Percentiles rank a stretch among this genome's conserved stretches.
phyloP scores from a whole-genome alignment of 2,329 filamentous ascomycete species.

The Piedraia hortae region DNA sequence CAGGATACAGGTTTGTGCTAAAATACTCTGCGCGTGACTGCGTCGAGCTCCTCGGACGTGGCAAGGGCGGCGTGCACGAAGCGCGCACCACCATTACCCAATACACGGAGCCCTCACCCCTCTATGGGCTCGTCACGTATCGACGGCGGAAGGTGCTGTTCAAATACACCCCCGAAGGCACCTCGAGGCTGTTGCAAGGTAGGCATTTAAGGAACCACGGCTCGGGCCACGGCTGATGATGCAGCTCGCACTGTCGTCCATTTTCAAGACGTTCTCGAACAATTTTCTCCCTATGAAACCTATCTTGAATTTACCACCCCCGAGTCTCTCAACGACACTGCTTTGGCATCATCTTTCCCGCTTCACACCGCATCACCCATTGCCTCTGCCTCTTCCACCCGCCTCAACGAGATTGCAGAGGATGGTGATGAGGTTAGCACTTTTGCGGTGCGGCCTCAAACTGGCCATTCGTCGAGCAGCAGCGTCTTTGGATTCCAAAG shows the following conservation, averaged over 20 bases:
- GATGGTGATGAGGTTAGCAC: conserved; percentile 43
- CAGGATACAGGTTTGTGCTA: conserved; percentile 52
- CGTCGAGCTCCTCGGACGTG: conserved; percentile 47
- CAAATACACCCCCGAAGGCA: conserved; percentile 75
- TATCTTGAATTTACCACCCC: conserved; percentile 48
- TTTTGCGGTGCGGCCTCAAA: conserved; percentile 8
- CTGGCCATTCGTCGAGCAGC: conserved; percentile 6
- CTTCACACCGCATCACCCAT: conserved; percentile 70
- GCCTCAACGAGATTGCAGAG: conserved; percentile 72
- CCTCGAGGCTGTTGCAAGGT: conserved; percentile 84
- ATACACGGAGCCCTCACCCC: conserved; percentile 60
- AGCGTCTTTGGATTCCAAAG: conserved; percentile 6
- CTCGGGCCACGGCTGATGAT: conserved; percentile 1
- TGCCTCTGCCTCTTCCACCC: conserved; percentile 58
- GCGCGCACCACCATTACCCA: conserved; percentile 48
- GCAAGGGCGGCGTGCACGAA: conserved; percentile 60
- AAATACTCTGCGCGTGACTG: conserved; percentile 79
- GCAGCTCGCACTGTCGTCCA: conserved; percentile 56
- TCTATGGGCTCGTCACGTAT: conserved; percentile 82
- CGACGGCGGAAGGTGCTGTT: conserved; percentile 69
- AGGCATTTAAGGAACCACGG: conserved; percentile 3
- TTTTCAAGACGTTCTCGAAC: conserved; percentile 32
- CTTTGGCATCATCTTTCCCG: conserved; percentile 66
- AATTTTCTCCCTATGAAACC: conserved; percentile 65
- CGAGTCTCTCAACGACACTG: conserved; percentile 62